phyloP scores from a whole-genome alignment of 495 filamentous ascomycete species.

The Aspergillus incahuasiensis region DNA sequence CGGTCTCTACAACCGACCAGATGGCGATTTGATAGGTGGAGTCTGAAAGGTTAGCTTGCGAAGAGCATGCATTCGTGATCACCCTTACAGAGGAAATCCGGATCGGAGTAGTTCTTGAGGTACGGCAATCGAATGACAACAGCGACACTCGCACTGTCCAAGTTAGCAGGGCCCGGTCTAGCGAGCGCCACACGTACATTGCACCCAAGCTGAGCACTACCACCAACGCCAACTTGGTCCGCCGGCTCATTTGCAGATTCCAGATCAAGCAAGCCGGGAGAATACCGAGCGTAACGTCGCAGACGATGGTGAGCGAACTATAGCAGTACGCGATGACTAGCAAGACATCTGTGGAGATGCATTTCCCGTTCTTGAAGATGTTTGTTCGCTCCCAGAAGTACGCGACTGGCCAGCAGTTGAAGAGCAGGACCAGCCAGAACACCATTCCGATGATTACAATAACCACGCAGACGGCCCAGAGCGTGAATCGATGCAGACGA shows the following conservation, averaged over 20 bases:
- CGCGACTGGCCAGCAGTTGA: slow-evolving; percentile 27
- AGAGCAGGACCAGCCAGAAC: slow-evolving; percentile 24
- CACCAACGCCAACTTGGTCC: slow-evolving; percentile 24
- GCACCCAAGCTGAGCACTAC: slow-evolving; percentile 26
- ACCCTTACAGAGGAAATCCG: slow-evolving; percentile 31
- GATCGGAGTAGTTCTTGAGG: slow-evolving; percentile 15
- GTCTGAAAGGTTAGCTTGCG: slow-evolving; percentile 14
- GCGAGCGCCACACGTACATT: slow-evolving; percentile 16
- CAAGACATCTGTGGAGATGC: slow-evolving; percentile 9
- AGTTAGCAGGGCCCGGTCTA: background rate
- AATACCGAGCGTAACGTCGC: slow-evolving; percentile 30
- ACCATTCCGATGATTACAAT: slow-evolving; percentile 13
- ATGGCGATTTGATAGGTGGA: slow-evolving; percentile 26
- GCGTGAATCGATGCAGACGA: slow-evolving; percentile 17
- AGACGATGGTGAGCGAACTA: slow-evolving; percentile 23
- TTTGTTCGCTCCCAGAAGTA: slow-evolving; percentile 28
- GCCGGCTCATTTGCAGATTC: slow-evolving; percentile 24
- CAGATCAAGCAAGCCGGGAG: slow-evolving; percentile 24
- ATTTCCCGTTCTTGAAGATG: slow-evolving; percentile 12
- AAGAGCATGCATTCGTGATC: background rate
- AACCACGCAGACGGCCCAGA: slow-evolving; percentile 22
- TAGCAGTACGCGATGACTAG: slow-evolving; percentile 27
- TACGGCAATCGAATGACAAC: slow-evolving; percentile 29
- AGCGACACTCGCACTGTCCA: slow-evolving; percentile 19
- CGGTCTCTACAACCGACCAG: slow-evolving; percentile 30